Evolutionary conservation across 2,329 filamentous ascomycete genomes (phyloP), one percentile per base, ranked within the genome.

Genomic region (Calonectria ilicicola): DNA sequence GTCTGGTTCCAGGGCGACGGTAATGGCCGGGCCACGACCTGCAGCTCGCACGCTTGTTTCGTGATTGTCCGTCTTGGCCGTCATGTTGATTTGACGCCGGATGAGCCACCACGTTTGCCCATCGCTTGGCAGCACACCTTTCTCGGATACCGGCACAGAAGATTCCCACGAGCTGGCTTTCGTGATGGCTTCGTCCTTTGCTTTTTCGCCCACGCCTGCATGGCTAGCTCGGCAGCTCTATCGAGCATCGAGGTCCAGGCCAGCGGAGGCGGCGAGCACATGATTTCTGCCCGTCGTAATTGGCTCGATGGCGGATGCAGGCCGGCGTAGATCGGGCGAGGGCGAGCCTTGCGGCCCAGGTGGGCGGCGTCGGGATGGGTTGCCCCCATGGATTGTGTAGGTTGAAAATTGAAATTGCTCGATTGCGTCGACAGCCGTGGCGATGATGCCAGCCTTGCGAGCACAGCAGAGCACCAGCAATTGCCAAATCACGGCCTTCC

Each of bases 81-180:
- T 12, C 23, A 51, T 44, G 5, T 44, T 63, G 62, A 74, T 67
- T 67, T 60, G 53, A 40, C 53, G 21, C 53, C 53, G 53, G 32
- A 27, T 60, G 32, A 71, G 32, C 71, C 58, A 63, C 70, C 65
- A 56, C 42, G 69, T 65, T 67, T 76, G 56, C 71, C 40, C 38
- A 65, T 46, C 69, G 47, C 74, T 78, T 73, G 77, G 77, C 72
- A 74, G 35, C 53, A 75, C 76, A 78, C 77, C 74, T 76, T 70
- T 70, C 64, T 78, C 77, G 77, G 77, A 68, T 74, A 62, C 64
- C 77, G 77, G 77, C 77, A 79, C 74, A 67, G 21, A 44, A 46
- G 65, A n/a, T 66, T 40, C 29, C n/a, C 53, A n/a, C 23, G n/a
- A 26, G 53, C n/a, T 15, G 53, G n/a, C 29, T 40, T 40, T 60